Conservation (phyloP, 139 green algal genomes). For the Chlorella sp. region DNA sequence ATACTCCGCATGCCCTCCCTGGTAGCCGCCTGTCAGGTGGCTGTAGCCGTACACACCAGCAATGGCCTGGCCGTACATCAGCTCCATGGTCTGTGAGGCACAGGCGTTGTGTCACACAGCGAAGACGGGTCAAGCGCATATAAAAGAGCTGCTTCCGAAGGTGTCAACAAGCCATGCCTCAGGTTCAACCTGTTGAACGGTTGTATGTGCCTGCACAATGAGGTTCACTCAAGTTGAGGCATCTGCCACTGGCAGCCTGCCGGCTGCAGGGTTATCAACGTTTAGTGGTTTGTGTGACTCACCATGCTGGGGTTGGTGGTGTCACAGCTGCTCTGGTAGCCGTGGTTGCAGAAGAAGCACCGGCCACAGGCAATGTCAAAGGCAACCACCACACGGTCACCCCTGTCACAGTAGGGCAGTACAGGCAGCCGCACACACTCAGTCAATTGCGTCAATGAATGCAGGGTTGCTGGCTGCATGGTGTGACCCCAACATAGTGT, state of each 20-base stretch:
- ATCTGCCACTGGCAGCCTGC: not conserved
- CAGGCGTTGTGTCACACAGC: not conserved
- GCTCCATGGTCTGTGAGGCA: no score
- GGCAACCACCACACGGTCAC: conserved; percentile 57
- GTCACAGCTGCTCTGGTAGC: conserved; percentile 43
- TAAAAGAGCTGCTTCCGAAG: not conserved
- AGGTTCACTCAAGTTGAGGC: not conserved
- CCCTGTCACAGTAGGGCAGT: no score
- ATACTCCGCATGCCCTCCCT: conserved; percentile 68
- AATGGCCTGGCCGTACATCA: not conserved
- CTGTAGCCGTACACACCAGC: conserved; percentile 41
- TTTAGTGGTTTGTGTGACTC: not conserved
- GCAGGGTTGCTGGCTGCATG: no score
- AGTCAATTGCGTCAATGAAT: no score
- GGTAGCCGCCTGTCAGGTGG: conserved; percentile 55
- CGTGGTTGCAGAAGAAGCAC: conserved; percentile 53
- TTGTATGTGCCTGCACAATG: not conserved
- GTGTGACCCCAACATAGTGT: no score
- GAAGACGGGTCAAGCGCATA: not conserved
- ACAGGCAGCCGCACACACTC: no score
- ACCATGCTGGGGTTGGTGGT: conserved; percentile 36
- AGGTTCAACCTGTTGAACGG: not conserved
- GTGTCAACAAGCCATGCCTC: not conserved
- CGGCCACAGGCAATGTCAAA: conserved; percentile 72
- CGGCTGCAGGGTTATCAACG: not conserved